phyloP scores from a whole-genome alignment of 164 flowering plant species.

The Euptelea pleiosperma region DNA sequence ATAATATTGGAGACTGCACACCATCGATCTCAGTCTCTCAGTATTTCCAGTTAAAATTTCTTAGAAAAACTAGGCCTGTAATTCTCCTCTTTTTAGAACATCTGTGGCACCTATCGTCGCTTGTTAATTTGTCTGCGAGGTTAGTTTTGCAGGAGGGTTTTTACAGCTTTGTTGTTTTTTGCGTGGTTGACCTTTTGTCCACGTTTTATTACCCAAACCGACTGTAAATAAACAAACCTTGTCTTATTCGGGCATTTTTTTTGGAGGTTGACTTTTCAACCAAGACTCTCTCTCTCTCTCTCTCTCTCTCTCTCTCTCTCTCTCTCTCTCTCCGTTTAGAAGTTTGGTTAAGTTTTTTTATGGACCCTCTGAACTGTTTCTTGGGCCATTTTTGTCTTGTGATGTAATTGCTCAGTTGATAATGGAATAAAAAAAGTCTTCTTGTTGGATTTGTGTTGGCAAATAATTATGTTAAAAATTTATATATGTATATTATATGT shows the following conservation, averaged over 20 bases:
- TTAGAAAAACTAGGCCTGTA: slow-evolving; percentile 13
- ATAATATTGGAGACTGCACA: slow-evolving; percentile 7
- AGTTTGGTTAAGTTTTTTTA: slow-evolving; percentile 11
- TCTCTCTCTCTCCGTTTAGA: no score
- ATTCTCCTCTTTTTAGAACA: not conserved
- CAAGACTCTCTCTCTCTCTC: not conserved
- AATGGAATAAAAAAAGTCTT: slow-evolving; percentile 4
- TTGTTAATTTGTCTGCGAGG: slow-evolving; percentile 16
- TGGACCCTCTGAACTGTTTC: slow-evolving; percentile 3
- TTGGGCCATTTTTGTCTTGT: slow-evolving; percentile 5
- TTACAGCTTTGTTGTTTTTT: slow-evolving; percentile 17
- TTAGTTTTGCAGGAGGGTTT: slow-evolving; percentile 20
- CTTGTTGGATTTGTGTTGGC: no score
- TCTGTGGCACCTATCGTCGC: not conserved
- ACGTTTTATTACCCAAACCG: slow-evolving; percentile 28
- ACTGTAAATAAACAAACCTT: slow-evolving; percentile 18
- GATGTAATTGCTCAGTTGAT: slow-evolving; percentile 4
- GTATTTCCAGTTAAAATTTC: no score
- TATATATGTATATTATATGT: no score
- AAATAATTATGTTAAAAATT: no score
- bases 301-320: not conserved
- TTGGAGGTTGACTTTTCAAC: no score
- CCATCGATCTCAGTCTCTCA: no score
- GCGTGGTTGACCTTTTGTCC: slow-evolving; percentile 24
- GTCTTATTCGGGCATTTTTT: slow-evolving; percentile 9